Base-by-base conservation (phyloP, 2,329 filamentous ascomycete genomes). In the Paecilomyces formosus region DNA sequence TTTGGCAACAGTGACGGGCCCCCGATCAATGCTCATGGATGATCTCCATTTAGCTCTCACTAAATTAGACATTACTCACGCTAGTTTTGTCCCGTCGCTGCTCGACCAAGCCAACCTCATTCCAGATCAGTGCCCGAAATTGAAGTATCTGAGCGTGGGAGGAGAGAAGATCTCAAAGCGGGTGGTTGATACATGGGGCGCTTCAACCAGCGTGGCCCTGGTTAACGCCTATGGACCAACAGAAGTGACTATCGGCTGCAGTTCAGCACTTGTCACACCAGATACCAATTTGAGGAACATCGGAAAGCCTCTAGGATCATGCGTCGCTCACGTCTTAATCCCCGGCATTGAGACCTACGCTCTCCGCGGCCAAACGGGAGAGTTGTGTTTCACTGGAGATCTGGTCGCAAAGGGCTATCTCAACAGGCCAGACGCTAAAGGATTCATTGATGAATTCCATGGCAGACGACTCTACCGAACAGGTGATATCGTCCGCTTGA, bases 401-500 rank as follows among this genome's bases (percentile, higher is more conserved):
- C 57, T 70, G 33, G 68, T 71, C 31, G 68, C 60, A 15, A 67
- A 61, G 53, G 68, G 68, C 0, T 71, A 71, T 24, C 61, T 67
- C 30, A 69, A 70, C 39, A 61, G 66, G n/a, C 63, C 68, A 8
- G 67, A 70, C 59, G 66, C 65, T 6, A 60, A 59, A 9, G 66
- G 66, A 0, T 68, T 68, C 18, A 53, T 63, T 3, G 57, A 53
- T 4, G 62, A 61, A 0, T 62, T 62, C 4, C 45, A 63, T 6
- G 66, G 66, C 1, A 60, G 61, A 22, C 65, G 85, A 0, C 76
- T 96, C 1, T 96, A 96, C 66, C 83, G 90, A 3, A 91, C 88
- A 33, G 92, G 92, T 0, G 92, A 96, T 67, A 80, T 92, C 63
- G 92, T 91, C 0, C 82, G 90, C 15, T 83, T 96, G 76, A 82